These are phyloP conservation scores for Lunularia cruciata DNA, from an alignment of 225 moss, liverwort and hornwort genomes.

Conservation along the genomic window DNA sequence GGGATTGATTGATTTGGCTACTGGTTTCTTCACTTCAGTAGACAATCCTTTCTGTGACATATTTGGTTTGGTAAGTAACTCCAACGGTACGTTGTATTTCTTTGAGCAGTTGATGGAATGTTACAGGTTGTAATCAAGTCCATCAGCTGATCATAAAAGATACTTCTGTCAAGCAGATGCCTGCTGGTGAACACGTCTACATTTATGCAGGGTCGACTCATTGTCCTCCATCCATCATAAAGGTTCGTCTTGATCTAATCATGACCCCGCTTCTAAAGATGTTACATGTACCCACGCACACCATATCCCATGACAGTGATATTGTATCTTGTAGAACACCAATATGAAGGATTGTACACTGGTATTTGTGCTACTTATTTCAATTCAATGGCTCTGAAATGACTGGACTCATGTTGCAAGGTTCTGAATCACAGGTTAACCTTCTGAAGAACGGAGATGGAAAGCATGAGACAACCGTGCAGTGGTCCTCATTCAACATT, in stretches of 20 bases:
- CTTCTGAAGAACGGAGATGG: constrained; percentile 47
- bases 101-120: neutral
- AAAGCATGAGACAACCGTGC: constrained; percentile 45
- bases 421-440: constrained; percentile 47
- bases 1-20: constrained; percentile 53
- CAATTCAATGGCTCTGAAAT: too few species aligned
- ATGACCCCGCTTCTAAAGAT: too few species aligned
- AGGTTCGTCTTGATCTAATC: constrained; percentile 48
- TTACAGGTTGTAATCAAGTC: neutral
- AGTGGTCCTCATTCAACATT: constrained; percentile 70
- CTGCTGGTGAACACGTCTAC: constrained; percentile 60
- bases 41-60: constrained; percentile 81
- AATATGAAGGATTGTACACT: too few species aligned
- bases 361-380: neutral
- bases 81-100: neutral
- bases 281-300: too few species aligned
- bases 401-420: too few species aligned
- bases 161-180: constrained; percentile 44
- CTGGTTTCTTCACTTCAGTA: constrained; percentile 50
- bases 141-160: neutral
- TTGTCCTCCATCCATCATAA: constrained; percentile 67
- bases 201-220: constrained; percentile 73
- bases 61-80: constrained; percentile 52
- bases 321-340: too few species aligned
- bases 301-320: too few species aligned